phyloP scores from a whole-genome alignment of 345 rosid genomes.

The Nasturtium officinale region DNA sequence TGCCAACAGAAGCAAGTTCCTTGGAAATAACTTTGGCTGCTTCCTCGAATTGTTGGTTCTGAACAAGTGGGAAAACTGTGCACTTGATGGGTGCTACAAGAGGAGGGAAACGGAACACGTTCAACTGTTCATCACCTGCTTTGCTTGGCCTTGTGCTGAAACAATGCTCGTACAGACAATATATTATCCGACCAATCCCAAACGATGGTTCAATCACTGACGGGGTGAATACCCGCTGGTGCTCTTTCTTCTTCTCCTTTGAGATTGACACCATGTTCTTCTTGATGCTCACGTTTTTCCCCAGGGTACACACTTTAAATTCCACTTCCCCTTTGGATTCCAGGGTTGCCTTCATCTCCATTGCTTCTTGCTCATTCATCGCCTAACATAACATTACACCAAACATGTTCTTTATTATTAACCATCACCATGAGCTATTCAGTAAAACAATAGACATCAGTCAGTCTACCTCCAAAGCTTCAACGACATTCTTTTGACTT shows the following conservation, averaged over 20 bases:
- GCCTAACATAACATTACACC: conserved; percentile 50
- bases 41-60: conserved; percentile 79
- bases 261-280: conserved; percentile 88
- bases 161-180: conserved; percentile 87
- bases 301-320: conserved; percentile 75
- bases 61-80: conserved; percentile 91
- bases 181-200: conserved; percentile 92
- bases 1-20: conserved; percentile 72
- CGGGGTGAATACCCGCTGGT: conserved; percentile 88
- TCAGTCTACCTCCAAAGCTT: conserved; percentile 72
- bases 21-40: conserved; percentile 72
- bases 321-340: conserved; percentile 86
- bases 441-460: not conserved
- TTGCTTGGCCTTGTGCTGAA: conserved; percentile 87
- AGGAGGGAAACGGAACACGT: conserved; percentile 87
- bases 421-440: not conserved
- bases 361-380: conserved; percentile 86
- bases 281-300: conserved; percentile 62
- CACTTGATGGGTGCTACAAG: conserved; percentile 92
- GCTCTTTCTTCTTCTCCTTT: conserved; percentile 85
- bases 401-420: not conserved
- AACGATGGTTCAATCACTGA: conserved; percentile 96
- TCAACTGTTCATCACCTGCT: conserved; percentile 85
- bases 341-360: conserved; percentile 75
- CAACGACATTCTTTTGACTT: conserved; percentile 73